Conservation (phyloP, 2,329 filamentous ascomycete species). For the Amesomyces nigricolor region DNA sequence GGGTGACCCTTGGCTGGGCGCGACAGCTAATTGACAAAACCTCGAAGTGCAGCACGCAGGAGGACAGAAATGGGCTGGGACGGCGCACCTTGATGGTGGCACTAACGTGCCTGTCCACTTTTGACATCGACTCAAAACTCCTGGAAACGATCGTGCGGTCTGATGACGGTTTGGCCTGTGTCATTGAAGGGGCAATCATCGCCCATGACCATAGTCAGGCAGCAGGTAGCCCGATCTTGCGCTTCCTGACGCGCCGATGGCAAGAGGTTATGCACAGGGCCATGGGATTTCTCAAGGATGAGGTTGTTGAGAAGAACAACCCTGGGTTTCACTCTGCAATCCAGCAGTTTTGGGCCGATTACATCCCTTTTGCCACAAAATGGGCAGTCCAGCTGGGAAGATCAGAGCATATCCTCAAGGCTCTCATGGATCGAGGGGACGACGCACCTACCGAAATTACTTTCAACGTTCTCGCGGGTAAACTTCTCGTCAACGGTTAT, state of each 20-base stretch:
- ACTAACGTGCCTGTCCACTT: constrained; percentile 40
- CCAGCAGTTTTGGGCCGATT: constrained; percentile 27
- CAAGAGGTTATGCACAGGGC: constrained; percentile 23
- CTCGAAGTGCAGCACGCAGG: constrained; percentile 23
- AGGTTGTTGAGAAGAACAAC: constrained; percentile 15
- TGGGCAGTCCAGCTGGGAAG: constrained; percentile 20
- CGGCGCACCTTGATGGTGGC: constrained; percentile 35
- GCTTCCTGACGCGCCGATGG: constrained; percentile 26
- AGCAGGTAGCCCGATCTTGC: constrained; percentile 6
- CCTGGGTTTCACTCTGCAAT: constrained; percentile 29
- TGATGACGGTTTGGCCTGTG: constrained; percentile 25
- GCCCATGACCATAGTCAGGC: constrained; percentile 9
- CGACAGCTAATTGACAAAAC: constrained; percentile 29
- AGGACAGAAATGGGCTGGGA: constrained; percentile 30
- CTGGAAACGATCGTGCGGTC: constrained; percentile 28
- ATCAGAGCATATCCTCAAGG: constrained; percentile 8
- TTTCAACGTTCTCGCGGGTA: constrained; percentile 46
- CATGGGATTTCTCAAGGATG: constrained; percentile 15
- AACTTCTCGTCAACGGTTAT: constrained; percentile 47
- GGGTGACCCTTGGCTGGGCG: constrained; percentile 38
- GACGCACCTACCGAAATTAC: constrained; percentile 31
- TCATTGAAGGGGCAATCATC: constrained; percentile 19
- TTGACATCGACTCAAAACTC: constrained; percentile 36
- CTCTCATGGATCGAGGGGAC: background rate
- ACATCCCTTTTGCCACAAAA: constrained; percentile 21